A percentile compares a stretch with the other conserved stretches of the same genome.
These are phyloP conservation scores for Rhinocladiella mackenziei DNA, from an alignment of 2,329 filamentous ascomycete species.

Conservation along the genomic window DNA sequence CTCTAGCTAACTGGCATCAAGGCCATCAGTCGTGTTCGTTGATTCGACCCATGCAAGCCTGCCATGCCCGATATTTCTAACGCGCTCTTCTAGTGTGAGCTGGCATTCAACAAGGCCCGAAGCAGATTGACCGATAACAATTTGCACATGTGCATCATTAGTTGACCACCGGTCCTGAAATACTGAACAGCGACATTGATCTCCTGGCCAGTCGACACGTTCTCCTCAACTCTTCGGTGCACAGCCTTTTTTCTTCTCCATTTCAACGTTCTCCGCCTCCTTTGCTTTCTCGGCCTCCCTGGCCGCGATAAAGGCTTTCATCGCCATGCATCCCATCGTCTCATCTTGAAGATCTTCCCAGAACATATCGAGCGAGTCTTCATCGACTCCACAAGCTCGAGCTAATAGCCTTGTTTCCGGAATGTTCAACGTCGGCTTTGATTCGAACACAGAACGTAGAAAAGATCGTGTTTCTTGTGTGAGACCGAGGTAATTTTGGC, in stretches of 20 bases:
- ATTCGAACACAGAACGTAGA: slow-evolving; percentile 9
- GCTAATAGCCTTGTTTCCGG: slow-evolving; percentile 14
- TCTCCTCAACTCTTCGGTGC: too few species aligned
- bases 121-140: too few species aligned
- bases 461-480: slow-evolving; percentile 18
- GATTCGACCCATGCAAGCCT: too few species aligned
- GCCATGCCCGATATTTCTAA: too few species aligned
- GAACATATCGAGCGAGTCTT: slow-evolving; percentile 16
- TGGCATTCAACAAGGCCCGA: too few species aligned
- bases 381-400: slow-evolving; percentile 9
- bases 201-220: neutral
- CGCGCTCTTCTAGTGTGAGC: too few species aligned
- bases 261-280: slow-evolving; percentile 1
- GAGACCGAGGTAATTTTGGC: slow-evolving; percentile 15
- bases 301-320: slow-evolving; percentile 20
- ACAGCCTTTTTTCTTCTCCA: too few species aligned
- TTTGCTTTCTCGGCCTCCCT: slow-evolving; percentile 17
- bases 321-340: slow-evolving; percentile 10
- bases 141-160: too few species aligned
- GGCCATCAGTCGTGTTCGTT: too few species aligned
- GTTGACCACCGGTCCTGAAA: too few species aligned
- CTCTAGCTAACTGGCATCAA: too few species aligned
- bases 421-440: slow-evolving; percentile 5
- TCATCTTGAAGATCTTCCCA: slow-evolving; percentile 15
- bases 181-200: too few species aligned